These are phyloP conservation scores for Micromonas pusilla DNA, from an alignment of 139 green algal species.

Conservation along the genomic window DNA sequence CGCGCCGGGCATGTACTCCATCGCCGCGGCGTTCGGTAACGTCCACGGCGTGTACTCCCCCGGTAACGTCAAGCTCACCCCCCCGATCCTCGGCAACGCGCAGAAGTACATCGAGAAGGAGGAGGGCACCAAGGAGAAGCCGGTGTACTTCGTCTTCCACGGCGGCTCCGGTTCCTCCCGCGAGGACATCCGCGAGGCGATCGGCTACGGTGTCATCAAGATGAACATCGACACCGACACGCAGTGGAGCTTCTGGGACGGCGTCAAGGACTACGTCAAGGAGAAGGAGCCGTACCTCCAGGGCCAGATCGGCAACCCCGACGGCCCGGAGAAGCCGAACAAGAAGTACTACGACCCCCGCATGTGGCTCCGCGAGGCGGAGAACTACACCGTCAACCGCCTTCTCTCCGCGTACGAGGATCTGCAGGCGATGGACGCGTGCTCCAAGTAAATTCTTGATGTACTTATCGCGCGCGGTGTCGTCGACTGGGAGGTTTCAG, in stretches of 20 bases:
- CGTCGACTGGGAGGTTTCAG: too few species aligned
- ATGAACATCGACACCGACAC: constrained; percentile 52
- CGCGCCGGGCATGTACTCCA: constrained; percentile 34
- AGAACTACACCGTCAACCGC: constrained; percentile 28
- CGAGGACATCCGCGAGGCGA: constrained; percentile 40
- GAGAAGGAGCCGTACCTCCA: constrained; percentile 35
- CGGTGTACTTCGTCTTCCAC: constrained; percentile 47
- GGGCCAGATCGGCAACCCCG: constrained; percentile 44
- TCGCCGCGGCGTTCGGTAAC: constrained; percentile 44
- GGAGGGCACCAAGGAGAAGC: constrained; percentile 35
- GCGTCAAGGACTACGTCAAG: constrained; percentile 33
- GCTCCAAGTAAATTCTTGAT: constrained; percentile 24
- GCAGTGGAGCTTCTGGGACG: constrained; percentile 43
- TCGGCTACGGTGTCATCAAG: constrained; percentile 45
- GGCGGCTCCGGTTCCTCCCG: constrained; percentile 38
- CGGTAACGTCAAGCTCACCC: constrained; percentile 44
- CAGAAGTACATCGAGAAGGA: constrained; percentile 39
- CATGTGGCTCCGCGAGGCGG: constrained; percentile 28
- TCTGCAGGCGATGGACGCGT: constrained; percentile 32
- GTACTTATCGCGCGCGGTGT: too few species aligned
- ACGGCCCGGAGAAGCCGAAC: constrained; percentile 42
- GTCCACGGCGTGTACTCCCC: constrained; percentile 46
- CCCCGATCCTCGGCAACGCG: constrained; percentile 32
- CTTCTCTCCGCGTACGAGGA: constrained; percentile 34
- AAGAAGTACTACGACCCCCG: constrained; percentile 50